Percentiles rank a stretch among this genome's conserved stretches.
Evolutionary conservation across 306 rosid genomes (phyloP).

Genomic region (Cyclanthera cordifolia): DNA sequence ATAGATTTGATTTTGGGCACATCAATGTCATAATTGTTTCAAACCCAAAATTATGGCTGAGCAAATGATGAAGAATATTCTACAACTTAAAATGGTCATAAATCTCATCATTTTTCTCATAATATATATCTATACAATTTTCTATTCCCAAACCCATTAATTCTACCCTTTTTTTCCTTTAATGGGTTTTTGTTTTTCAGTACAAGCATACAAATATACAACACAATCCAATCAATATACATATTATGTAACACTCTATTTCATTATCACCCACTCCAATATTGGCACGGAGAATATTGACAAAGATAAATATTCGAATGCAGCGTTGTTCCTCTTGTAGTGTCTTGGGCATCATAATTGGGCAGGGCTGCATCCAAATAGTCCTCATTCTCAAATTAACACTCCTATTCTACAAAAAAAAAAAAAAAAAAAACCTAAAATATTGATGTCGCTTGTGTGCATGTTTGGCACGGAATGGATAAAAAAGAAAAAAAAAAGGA

Average conservation of each 20-base stretch:
- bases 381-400: no score
- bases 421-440: no score
- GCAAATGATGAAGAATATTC: conserved; percentile 11
- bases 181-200: neutral
- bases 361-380: no score
- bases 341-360: no score
- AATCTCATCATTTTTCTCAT: conserved; percentile 5
- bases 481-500: no score
- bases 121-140: neutral
- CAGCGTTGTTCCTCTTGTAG: no score
- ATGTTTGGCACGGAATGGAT: no score
- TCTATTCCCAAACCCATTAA: neutral
- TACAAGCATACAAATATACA: neutral
- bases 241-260: neutral
- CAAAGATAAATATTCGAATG: no score
- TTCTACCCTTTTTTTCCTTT: neutral
- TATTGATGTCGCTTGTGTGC: no score
- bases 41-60: conserved; percentile 3
- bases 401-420: no score
- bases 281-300: neutral
- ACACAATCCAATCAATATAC: neutral
- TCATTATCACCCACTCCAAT: no score
- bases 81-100: neutral
- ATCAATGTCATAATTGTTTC: neutral
- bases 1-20: conserved; percentile 5